These are phyloP conservation scores for Fomitopsis pulvina DNA, from an alignment of 768 basidiomycete species.

Conservation along the genomic window DNA sequence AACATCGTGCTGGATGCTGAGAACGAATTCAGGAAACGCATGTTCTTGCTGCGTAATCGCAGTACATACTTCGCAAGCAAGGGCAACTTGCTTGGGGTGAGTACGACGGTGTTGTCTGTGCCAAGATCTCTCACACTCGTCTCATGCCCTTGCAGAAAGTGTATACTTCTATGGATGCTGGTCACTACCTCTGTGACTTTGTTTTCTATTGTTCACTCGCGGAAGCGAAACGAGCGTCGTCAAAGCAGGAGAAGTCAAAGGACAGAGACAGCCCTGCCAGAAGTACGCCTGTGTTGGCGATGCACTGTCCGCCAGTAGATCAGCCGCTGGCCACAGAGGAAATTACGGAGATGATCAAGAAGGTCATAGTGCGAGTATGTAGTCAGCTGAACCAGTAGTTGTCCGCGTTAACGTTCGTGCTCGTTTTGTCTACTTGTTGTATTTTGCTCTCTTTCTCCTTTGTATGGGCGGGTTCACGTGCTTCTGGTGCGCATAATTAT, in stretches of 20 bases:
- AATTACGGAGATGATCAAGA: conserved; percentile 58
- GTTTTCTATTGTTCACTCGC: conserved; percentile 73
- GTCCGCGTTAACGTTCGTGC: not conserved
- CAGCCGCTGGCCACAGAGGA: conserved; percentile 60
- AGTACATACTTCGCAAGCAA: too few relatives aligned
- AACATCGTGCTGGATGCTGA: too few relatives aligned
- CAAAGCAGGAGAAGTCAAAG: conserved; percentile 21
- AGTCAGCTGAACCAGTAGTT: conserved; percentile 11
- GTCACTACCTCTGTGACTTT: conserved; percentile 73
- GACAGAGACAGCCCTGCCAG: conserved; percentile 18
- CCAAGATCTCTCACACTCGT: not conserved
- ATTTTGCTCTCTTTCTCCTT: not conserved
- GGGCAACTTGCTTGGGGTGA: too few relatives aligned
- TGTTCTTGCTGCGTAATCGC: too few relatives aligned
- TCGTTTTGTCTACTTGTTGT: not conserved
- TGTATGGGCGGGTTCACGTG: too few relatives aligned
- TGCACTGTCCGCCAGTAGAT: conserved; percentile 66
- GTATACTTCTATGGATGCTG: conserved; percentile 69
- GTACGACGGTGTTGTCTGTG: not conserved
- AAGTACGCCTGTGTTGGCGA: conserved; percentile 47
- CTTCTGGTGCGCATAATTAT: too few relatives aligned
- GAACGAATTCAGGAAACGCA: too few relatives aligned
- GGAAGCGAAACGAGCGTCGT: conserved; percentile 43
- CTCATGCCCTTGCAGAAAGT: conserved; percentile 40
- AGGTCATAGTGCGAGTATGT: conserved; percentile 57